Evolutionary conservation across 1,284 basidiomycete species (phyloP), one percentile per base, ranked within the genome.

Genomic region (Acaromyces ingoldii): DNA sequence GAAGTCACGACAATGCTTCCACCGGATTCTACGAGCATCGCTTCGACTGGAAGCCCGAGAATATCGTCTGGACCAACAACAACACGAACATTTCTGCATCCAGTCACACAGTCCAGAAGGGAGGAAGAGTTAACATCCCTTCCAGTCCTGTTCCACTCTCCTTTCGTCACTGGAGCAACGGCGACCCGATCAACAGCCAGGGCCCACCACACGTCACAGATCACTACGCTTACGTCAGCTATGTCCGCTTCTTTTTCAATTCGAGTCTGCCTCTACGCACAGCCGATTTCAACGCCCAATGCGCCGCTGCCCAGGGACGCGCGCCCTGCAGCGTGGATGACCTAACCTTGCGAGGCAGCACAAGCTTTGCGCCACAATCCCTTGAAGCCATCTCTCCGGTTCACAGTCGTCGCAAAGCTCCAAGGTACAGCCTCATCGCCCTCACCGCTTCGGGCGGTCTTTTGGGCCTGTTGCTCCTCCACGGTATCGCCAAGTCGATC

Each of bases 231-330:
- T 53, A 60, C 30, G 52, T 69, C 44, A 55, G 54, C 43, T 69
- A 66, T 46, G 53, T 57, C 10, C 60, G 66, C 33, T 58, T 67
- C 55, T 69, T 69, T 57, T 69, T 62, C 66, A 69, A 69, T 55
- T 69, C 66, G 39, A 62, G 59, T 37, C 59, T 62, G 6, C 52
- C 59, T 25, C 53, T 53, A 52, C 54, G 67, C 7, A 43, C 53
- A 4, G 37, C 49, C 29, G 56, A 62, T 40, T 67, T 65, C 47
- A 56, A 55, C 4, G 33, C 40, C 13, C 56, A 55, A 24, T 68
- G 67, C 55, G 41, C 55, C 15, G 19, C n/a, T n/a, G n/a, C n/a
- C n/a, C 50, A 55, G 4, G 52, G 47, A 6, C 51, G 19, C 24
- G 49, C 3, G n/a, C 30, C 57, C n/a, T 69, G 66, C 55, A 62